Conservation (phyloP, 2,329 filamentous ascomycete species). For the Ophiostoma pallidulum region DNA sequence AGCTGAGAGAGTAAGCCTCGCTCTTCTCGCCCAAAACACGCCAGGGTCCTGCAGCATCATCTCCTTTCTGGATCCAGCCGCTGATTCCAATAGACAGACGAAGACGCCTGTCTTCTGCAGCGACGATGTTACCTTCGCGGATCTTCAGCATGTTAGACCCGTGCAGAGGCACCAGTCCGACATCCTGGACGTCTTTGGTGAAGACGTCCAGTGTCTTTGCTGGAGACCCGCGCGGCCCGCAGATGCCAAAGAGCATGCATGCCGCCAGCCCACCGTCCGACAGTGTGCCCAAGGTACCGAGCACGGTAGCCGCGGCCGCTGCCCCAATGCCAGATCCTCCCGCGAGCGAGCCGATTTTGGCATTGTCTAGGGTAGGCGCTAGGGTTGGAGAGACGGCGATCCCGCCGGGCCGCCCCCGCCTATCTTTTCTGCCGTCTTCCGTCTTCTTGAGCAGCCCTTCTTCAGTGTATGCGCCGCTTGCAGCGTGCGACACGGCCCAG, state of each 20-base stretch:
- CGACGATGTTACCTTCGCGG: conserved; percentile 40
- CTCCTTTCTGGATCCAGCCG: conserved; percentile 67
- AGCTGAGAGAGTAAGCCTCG: conserved; percentile 76
- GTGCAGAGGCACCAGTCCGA: conserved; percentile 71
- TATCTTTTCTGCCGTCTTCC: conserved; percentile 54
- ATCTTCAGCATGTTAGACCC: conserved; percentile 34
- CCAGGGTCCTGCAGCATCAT: conserved; percentile 73
- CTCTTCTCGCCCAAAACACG: conserved; percentile 59
- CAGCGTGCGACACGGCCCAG: conserved; percentile 62
- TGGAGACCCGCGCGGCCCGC: conserved; percentile 65
- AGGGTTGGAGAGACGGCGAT: conserved; percentile 59
- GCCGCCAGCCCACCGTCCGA: conserved; percentile 72
- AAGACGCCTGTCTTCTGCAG: conserved; percentile 55
- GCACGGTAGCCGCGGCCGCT: conserved; percentile 63
- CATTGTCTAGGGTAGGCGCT: conserved; percentile 65
- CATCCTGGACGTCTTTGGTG: conserved; percentile 76
- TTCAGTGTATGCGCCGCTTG: conserved; percentile 55
- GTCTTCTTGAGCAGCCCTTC: conserved; percentile 52
- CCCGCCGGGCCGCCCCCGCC: conserved; percentile 61
- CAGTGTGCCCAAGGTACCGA: conserved; percentile 71
- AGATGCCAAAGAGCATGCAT: conserved; percentile 85
- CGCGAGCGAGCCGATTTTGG: conserved; percentile 70
- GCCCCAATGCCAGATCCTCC: conserved; percentile 66
- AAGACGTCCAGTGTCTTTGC: conserved; percentile 85
- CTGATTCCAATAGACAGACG: conserved; percentile 75